Evolutionary conservation across 2,329 filamentous ascomycete genomes (phyloP).

Genomic region (Claviceps purpurea): DNA sequence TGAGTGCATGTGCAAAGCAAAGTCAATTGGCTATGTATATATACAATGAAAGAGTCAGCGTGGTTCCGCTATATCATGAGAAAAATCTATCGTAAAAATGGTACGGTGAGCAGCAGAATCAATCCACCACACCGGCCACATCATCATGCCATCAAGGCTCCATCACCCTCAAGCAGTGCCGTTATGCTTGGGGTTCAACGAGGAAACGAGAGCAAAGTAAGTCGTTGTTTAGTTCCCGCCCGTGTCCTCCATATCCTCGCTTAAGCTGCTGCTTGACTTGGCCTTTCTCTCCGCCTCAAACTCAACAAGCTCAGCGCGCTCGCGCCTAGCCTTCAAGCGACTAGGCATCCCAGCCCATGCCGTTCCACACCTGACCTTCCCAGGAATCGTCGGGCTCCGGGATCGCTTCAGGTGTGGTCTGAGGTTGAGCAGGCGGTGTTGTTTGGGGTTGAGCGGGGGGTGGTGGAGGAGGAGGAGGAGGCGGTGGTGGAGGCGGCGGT

Average conservation of each 20-base stretch:
- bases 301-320: neutral
- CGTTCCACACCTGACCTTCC: conserved; percentile 5
- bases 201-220: neutral
- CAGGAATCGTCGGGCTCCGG: neutral
- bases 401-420: neutral
- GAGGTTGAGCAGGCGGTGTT: neutral
- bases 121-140: neutral
- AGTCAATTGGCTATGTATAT: neutral
- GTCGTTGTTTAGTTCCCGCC: neutral
- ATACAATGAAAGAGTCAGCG: conserved; percentile 1
- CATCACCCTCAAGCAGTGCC: conserved; percentile 2
- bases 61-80: neutral
- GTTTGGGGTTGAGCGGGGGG: neutral
- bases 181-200: neutral
- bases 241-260: neutral
- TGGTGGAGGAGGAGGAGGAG: neutral
- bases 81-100: neutral
- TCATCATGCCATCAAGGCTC: neutral
- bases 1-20: no score
- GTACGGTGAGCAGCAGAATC: neutral
- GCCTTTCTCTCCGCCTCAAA: neutral
- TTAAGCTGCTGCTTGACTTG: neutral
- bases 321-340: neutral
- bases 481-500: neutral
- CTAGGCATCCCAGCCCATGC: neutral